Evolutionary conservation across 306 rosid genomes (phyloP), one percentile per base, ranked within the genome.

Genomic region (Astragalus membranaceus): DNA sequence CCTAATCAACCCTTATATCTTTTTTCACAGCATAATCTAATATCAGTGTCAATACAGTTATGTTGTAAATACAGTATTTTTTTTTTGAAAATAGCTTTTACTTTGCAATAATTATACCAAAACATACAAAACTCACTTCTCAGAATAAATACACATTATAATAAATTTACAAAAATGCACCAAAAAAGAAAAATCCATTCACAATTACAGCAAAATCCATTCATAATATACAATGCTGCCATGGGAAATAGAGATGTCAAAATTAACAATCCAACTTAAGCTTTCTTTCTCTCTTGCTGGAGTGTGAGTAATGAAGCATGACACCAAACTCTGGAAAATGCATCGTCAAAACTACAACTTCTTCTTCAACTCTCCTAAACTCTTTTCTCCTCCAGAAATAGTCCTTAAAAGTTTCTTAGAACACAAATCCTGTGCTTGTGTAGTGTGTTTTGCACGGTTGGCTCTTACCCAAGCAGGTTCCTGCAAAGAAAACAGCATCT

Each of bases 391-490:
- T 51, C 84, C 85, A 8, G 95, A 95, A 29, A 95, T 91, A 67
- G 75, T 75, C 83, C 88, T 88, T 76, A 95, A 70, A 42, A 95
- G 91, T 79, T 86, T 88, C 77, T 86, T 87, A 32, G 89, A 87
- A 67, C 91, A 95, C 75, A 91, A 75, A 80, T 85, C 78, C 66
- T 87, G 97, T 0, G 91, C 97, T 49, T 82, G 85, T 9, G 92
- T 80, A 1, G 84, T 90, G 35, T 72, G 79, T 74, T 87, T 86
- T 55, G 79, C 86, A 0, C 99, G 97, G 78, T 75, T 80, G 14
- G 96, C 99, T 83, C 74, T 85, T 16, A 94, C 97, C 99, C 99
- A 95, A 11, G 96, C 99, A 6, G 99, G 99, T 79, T 95, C 99
- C 99, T 95, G 81, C 47, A 81, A 65, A 64, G 43, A 44, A 80